phyloP scores from a whole-genome alignment of 306 rosid species.

The Ceratonia siliqua region DNA sequence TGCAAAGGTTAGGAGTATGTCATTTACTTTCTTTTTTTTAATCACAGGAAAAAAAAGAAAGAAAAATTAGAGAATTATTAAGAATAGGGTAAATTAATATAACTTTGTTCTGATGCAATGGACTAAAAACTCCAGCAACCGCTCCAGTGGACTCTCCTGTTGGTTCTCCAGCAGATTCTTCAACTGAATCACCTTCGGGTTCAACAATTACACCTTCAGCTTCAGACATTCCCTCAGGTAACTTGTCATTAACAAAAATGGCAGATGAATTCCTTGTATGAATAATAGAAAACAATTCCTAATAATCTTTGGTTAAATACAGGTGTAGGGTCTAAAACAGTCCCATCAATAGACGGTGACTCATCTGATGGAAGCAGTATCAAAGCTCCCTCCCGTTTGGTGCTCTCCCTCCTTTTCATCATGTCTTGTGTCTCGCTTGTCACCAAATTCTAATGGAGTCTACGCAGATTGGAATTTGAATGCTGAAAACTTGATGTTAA shows the following conservation, averaged over 20 bases:
- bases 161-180: constrained; percentile 47
- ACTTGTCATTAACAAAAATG: background rate
- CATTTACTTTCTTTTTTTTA: background rate
- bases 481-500: background rate
- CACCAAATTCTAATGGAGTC: constrained; percentile 34
- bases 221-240: constrained; percentile 54
- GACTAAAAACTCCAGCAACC: constrained; percentile 40
- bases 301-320: constrained; percentile 20
- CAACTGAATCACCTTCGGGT: constrained; percentile 44
- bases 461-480: background rate
- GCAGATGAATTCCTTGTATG: background rate
- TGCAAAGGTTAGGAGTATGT: constrained; percentile 44
- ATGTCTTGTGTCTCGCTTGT: constrained; percentile 37
- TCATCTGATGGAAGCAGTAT: constrained; percentile 46
- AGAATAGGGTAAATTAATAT: background rate
- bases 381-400: constrained; percentile 35
- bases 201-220: constrained; percentile 49
- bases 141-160: constrained; percentile 45
- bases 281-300: background rate
- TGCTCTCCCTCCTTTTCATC: constrained; percentile 42
- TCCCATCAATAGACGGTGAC: constrained; percentile 45
- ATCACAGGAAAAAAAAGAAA: background rate
- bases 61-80: too few relatives aligned
- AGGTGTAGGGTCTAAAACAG: constrained; percentile 56
- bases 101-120: constrained; percentile 32